Evolutionary conservation across 1,139 yeast species (phyloP).

Genomic region (Debaryomycetaceae sp.): DNA sequence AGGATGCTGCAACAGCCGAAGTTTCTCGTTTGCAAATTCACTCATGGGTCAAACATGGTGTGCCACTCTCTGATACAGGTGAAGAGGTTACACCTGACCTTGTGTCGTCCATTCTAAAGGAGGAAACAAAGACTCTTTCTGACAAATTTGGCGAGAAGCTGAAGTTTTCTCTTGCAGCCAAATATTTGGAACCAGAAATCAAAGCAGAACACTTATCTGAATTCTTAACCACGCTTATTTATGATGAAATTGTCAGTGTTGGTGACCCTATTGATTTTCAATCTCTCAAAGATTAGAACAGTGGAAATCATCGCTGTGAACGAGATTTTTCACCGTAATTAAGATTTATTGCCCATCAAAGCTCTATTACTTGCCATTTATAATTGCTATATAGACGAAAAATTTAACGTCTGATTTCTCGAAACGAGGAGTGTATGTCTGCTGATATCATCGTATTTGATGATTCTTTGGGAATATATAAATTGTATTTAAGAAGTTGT

Average conservation of each 20-base stretch:
- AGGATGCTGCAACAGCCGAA: conserved; percentile 20
- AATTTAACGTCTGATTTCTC: too few relatives aligned
- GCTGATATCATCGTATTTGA: too few relatives aligned
- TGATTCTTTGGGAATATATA: too few relatives aligned
- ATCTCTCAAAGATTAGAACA: conserved; percentile 3
- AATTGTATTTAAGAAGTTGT: too few relatives aligned
- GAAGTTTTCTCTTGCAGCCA: conserved; percentile 15
- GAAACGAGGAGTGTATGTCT: too few relatives aligned
- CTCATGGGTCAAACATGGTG: conserved; percentile 16
- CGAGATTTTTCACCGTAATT: too few relatives aligned
- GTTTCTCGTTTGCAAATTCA: conserved; percentile 17
- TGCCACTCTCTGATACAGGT: conserved; percentile 11
- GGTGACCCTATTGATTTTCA: conserved; percentile 13
- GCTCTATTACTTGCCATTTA: too few relatives aligned
- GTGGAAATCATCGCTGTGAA: too few relatives aligned
- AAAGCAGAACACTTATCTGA: conserved; percentile 15
- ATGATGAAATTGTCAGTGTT: conserved; percentile 14
- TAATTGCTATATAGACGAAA: too few relatives aligned
- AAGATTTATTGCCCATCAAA: too few relatives aligned
- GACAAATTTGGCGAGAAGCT: conserved; percentile 5
- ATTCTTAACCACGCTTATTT: conserved; percentile 17
- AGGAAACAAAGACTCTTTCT: conserved; percentile 11
- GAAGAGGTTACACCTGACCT: conserved; percentile 12
- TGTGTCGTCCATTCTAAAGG: conserved; percentile 8
- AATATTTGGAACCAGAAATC: conserved; percentile 15